phyloP scores from a whole-genome alignment of 129 eudicot species.

The carrot (Daucus carota) region DNA sequence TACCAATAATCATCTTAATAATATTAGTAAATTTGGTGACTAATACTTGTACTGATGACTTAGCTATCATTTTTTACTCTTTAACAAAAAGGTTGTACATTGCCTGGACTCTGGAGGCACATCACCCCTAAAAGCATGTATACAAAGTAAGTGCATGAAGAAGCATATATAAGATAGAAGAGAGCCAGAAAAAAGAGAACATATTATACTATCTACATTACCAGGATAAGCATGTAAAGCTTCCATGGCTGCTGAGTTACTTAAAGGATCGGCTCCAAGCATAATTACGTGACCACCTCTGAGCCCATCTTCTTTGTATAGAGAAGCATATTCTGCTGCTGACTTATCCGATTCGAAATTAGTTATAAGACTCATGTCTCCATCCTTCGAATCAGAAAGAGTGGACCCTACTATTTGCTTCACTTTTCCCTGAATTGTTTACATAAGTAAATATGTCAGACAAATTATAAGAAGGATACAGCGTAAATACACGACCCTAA shows the following conservation, averaged over 20 bases:
- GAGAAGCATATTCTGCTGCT: slow-evolving; percentile 75
- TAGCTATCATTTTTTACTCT: neutral
- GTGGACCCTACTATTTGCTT: slow-evolving; percentile 99
- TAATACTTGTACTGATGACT: neutral
- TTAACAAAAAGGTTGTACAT: neutral
- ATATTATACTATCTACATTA: slow-evolving; percentile 15
- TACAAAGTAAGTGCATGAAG: neutral
- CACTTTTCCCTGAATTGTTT: slow-evolving; percentile 63
- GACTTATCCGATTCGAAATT: slow-evolving; percentile 89
- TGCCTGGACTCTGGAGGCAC: neutral
- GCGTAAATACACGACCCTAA: neutral
- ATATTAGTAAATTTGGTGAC: neutral
- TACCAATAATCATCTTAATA: neutral
- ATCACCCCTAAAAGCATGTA: neutral
- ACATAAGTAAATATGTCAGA: neutral
- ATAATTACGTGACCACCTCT: slow-evolving; percentile 93
- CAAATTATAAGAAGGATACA: neutral
- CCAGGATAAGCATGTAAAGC: slow-evolving; percentile 96
- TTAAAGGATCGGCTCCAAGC: slow-evolving; percentile 97
- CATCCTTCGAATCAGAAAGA: slow-evolving; percentile 64
- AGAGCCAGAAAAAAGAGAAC: neutral
- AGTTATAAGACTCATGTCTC: slow-evolving; percentile 51
- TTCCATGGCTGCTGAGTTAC: slow-evolving; percentile 70
- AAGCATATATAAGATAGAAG: neutral
- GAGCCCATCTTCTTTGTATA: slow-evolving; percentile 79